Conservation (phyloP, 371 early-diverging fungal genomes). For the Mucor indicus region DNA sequence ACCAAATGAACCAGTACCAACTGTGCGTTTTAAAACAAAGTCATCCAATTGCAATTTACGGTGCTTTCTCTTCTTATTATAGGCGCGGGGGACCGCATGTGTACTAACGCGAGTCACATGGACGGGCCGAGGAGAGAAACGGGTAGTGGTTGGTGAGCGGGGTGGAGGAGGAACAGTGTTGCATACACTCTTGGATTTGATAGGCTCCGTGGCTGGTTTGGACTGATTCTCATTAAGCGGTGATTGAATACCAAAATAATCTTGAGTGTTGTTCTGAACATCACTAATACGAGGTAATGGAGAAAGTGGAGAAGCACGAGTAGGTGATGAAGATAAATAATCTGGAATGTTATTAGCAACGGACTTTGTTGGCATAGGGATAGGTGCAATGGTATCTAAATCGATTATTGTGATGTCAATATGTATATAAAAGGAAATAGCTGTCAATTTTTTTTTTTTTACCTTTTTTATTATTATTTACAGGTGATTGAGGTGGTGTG, state of each 20-base stretch:
- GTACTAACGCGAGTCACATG: conserved; percentile 18
- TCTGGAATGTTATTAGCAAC: conserved; percentile 7
- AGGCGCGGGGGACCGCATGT: conserved; percentile 18
- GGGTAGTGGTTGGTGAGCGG: conserved; percentile 15
- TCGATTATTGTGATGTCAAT: no score
- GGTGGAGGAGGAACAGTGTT: no score
- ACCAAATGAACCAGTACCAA: conserved; percentile 73
- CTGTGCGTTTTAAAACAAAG: conserved; percentile 46
- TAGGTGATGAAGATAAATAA: conserved; percentile 21
- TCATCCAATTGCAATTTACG: conserved; percentile 27
- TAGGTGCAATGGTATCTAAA: no score
- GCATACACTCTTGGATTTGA: no score
- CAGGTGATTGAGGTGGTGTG: conserved; percentile 11
- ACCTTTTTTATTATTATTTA: background rate
- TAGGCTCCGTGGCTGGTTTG: background rate
- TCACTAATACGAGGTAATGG: conserved; percentile 11
- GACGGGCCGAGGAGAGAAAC: conserved; percentile 12
- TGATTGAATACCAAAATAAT: conserved; percentile 14
- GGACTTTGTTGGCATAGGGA: no score
- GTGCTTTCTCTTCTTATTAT: conserved; percentile 4
- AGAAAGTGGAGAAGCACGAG: conserved; percentile 25
- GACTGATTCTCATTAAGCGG: background rate
- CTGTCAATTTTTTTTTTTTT: conserved; percentile 6
- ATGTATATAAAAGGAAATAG: conserved; percentile 14
- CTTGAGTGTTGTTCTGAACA: conserved; percentile 5